Evolutionary conservation across 257 asterid species (phyloP).

Genomic region (Solanum virginianum): DNA sequence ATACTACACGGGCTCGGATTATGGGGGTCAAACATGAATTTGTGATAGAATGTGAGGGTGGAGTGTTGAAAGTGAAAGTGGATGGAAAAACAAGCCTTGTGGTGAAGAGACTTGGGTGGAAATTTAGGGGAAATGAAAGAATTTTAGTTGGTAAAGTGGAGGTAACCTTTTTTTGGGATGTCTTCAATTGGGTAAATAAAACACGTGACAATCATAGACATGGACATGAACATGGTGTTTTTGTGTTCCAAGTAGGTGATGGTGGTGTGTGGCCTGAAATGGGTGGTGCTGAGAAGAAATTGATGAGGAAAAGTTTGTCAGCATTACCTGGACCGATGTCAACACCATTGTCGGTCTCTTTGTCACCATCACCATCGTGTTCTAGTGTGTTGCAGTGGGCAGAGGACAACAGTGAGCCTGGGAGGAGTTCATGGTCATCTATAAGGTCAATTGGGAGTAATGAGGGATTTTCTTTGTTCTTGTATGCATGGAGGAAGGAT

Average conservation of each 20-base stretch:
- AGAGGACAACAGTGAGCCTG: constrained; percentile 29
- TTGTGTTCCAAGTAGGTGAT: constrained; percentile 24
- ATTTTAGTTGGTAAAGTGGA: constrained; percentile 18
- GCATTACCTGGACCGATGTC: background rate
- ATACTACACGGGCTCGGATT: constrained; percentile 11
- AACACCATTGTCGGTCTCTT: background rate
- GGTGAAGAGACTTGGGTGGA: constrained; percentile 26
- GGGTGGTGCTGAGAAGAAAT: constrained; percentile 25
- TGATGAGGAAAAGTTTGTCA: constrained; percentile 24
- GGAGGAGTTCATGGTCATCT: constrained; percentile 31
- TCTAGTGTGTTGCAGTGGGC: constrained; percentile 39
- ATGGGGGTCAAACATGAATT: constrained; percentile 23
- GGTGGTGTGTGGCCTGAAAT: constrained; percentile 32
- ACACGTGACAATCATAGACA: background rate
- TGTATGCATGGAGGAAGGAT: constrained; percentile 35
- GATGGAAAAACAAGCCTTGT: constrained; percentile 14
- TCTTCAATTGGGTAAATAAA: constrained; percentile 23
- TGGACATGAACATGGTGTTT: constrained; percentile 16
- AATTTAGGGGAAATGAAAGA: constrained; percentile 26
- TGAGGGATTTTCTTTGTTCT: constrained; percentile 21
- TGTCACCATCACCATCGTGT: constrained; percentile 11
- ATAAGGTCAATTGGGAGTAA: constrained; percentile 14
- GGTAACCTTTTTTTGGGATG: constrained; percentile 27
- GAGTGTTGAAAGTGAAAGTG: constrained; percentile 21
- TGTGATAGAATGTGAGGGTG: constrained; percentile 21